Evolutionary conservation across 2,329 filamentous ascomycete species (phyloP).

Genomic region (Hypoxylon sp.): DNA sequence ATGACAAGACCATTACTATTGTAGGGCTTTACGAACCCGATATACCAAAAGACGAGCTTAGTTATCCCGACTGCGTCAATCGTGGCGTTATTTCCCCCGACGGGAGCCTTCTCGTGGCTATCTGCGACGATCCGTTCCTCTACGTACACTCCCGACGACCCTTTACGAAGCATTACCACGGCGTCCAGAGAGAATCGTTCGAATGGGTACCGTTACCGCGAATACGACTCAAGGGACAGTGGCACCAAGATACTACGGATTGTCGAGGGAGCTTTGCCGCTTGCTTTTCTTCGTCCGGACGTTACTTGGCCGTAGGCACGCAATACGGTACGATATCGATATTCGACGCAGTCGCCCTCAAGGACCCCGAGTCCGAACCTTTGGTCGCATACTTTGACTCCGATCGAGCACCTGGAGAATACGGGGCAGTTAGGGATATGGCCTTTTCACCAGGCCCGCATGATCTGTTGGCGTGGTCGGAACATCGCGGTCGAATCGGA

Average conservation of each 20-base stretch:
- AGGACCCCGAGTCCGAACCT: constrained; percentile 62
- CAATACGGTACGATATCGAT: constrained; percentile 84
- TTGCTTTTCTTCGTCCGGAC: constrained; percentile 78
- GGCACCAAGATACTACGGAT: constrained; percentile 64
- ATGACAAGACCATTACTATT: constrained; percentile 89
- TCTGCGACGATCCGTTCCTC: constrained; percentile 87
- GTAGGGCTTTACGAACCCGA: constrained; percentile 74
- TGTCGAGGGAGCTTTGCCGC: constrained; percentile 80
- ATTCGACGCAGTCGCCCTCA: constrained; percentile 69
- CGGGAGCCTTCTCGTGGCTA: constrained; percentile 80
- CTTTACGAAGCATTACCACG: constrained; percentile 51
- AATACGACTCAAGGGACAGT: constrained; percentile 70
- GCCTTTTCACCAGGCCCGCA: constrained; percentile 89
- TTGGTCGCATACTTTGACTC: constrained; percentile 82
- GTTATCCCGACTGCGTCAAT: constrained; percentile 88
- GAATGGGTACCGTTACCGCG: constrained; percentile 65
- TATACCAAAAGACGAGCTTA: constrained; percentile 75
- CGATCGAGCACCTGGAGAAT: constrained; percentile 75
- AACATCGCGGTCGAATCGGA: constrained; percentile 82
- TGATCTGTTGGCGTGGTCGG: constrained; percentile 93
- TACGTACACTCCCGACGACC: constrained; percentile 79
- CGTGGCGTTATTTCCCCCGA: constrained; percentile 94
- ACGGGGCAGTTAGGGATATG: constrained; percentile 90
- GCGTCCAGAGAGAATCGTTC: constrained; percentile 49
- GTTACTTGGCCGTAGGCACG: constrained; percentile 79